phyloP scores from a whole-genome alignment of 2,329 filamentous ascomycete genomes.

The Monilinia polystroma region DNA sequence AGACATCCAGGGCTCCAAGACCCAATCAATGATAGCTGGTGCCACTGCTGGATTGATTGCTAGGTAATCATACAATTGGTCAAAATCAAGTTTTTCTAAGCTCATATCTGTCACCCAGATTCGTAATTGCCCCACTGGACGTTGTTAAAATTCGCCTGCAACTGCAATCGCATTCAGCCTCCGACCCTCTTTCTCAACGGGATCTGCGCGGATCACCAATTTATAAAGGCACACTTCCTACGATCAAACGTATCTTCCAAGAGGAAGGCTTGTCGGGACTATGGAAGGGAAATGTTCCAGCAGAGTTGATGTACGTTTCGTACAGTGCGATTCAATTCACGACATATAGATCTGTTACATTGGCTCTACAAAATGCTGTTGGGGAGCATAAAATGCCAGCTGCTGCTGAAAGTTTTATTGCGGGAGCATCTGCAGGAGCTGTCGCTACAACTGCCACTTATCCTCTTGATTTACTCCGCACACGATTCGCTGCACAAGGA shows the following conservation, averaged over 20 bases:
- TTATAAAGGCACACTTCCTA: slow-evolving; percentile 76
- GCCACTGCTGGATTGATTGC: slow-evolving; percentile 81
- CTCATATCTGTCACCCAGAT: slow-evolving; percentile 51
- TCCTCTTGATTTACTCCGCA: slow-evolving; percentile 88
- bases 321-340: slow-evolving; percentile 91
- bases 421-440: slow-evolving; percentile 80
- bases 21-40: slow-evolving; percentile 65
- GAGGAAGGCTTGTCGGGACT: slow-evolving; percentile 82
- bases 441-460: slow-evolving; percentile 82
- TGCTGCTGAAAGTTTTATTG: slow-evolving; percentile 74
- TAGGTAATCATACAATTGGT: slow-evolving; percentile 52
- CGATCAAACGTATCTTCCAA: slow-evolving; percentile 71
- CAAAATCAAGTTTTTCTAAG: background rate
- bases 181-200: slow-evolving; percentile 64
- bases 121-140: slow-evolving; percentile 91
- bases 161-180: slow-evolving; percentile 77
- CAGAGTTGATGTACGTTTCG: slow-evolving; percentile 88
- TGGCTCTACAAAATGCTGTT: slow-evolving; percentile 54
- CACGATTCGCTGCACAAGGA: slow-evolving; percentile 94
- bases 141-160: slow-evolving; percentile 98
- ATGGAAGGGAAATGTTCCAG: slow-evolving; percentile 98
- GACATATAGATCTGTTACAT: slow-evolving; percentile 73
- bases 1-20: slow-evolving; percentile 57
- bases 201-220: slow-evolving; percentile 48
- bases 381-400: slow-evolving; percentile 54